These are phyloP conservation scores for Phoenix roebelenii DNA, from an alignment of 176 grass and related monocot species.

Conservation along the genomic window DNA sequence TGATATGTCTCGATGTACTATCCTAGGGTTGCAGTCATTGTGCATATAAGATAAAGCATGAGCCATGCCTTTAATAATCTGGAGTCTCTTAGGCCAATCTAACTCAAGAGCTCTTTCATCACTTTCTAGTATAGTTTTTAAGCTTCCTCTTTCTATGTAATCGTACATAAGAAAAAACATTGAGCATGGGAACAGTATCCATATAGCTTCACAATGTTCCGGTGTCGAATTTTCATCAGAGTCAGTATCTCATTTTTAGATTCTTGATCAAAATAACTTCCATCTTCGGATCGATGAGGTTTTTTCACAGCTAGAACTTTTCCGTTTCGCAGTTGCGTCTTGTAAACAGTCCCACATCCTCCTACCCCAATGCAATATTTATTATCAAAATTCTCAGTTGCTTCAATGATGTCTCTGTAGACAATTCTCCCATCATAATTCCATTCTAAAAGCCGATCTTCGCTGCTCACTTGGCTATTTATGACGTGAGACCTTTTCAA, in stretches of 20 bases:
- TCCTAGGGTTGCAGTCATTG: slow-evolving; percentile 1
- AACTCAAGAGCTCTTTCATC: background rate
- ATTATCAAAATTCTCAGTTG: too few relatives aligned
- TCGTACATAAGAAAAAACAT: slow-evolving; percentile 8
- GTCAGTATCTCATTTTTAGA: slow-evolving; percentile 14
- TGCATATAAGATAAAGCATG: slow-evolving; percentile 15
- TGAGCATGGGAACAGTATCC: slow-evolving; percentile 3
- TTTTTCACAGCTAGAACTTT: too few relatives aligned
- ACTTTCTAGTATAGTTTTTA: background rate
- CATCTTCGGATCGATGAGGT: background rate
- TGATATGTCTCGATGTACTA: slow-evolving; percentile 7
- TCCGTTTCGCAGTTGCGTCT: too few relatives aligned
- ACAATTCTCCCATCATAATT: too few relatives aligned
- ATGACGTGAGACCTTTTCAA: too few relatives aligned
- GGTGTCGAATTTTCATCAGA: background rate
- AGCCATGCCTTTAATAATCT: slow-evolving; percentile 8
- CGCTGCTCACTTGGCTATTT: too few relatives aligned
- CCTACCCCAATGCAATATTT: too few relatives aligned
- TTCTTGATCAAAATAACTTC: background rate
- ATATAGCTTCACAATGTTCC: slow-evolving; percentile 13
- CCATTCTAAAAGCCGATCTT: too few relatives aligned
- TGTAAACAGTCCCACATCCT: too few relatives aligned
- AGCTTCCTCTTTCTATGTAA: slow-evolving; percentile 15
- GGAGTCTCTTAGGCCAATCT: slow-evolving; percentile 6
- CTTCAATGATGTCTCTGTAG: too few relatives aligned